Conservation (phyloP, 2,329 filamentous ascomycete species). For the Fusarium torulosum region DNA sequence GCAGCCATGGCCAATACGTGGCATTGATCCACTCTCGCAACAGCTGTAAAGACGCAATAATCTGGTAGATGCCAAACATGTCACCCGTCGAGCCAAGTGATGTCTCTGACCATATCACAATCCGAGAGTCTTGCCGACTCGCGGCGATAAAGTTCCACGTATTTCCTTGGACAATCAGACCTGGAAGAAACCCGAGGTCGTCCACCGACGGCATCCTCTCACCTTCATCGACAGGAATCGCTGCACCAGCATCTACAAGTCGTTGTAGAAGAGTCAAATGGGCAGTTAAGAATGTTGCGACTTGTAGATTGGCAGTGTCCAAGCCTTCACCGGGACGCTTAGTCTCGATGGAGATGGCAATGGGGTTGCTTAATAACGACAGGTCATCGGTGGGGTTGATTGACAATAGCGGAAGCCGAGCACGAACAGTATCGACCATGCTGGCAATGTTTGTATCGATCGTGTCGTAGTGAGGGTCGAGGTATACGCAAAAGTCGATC, state of each 20-base stretch:
- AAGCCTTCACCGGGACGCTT: conserved; percentile 13
- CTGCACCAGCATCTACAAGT: neutral
- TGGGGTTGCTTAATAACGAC: neutral
- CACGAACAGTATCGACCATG: neutral
- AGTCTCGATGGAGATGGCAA: conserved; percentile 27
- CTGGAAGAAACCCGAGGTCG: conserved; percentile 10
- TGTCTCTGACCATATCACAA: neutral
- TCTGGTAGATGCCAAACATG: conserved; percentile 7
- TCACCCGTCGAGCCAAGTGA: conserved; percentile 7
- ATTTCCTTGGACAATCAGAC: conserved; percentile 21
- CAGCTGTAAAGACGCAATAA: conserved; percentile 11
- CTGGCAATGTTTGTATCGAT: neutral
- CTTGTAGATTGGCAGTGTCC: conserved; percentile 6
- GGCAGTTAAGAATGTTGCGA: conserved; percentile 3
- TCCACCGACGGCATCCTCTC: neutral
- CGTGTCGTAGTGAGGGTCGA: neutral
- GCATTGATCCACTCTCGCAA: neutral
- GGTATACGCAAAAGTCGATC: conserved; percentile 25
- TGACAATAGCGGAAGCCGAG: neutral
- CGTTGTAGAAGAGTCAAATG: neutral
- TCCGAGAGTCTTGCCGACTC: conserved; percentile 7
- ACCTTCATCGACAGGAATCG: neutral
- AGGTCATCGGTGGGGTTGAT: conserved; percentile 7
- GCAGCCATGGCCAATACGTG: neutral
- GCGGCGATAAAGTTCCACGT: conserved; percentile 5